Base-by-base conservation (phyloP, 495 filamentous ascomycete genomes). In the Astrothelium subdiscretum region DNA sequence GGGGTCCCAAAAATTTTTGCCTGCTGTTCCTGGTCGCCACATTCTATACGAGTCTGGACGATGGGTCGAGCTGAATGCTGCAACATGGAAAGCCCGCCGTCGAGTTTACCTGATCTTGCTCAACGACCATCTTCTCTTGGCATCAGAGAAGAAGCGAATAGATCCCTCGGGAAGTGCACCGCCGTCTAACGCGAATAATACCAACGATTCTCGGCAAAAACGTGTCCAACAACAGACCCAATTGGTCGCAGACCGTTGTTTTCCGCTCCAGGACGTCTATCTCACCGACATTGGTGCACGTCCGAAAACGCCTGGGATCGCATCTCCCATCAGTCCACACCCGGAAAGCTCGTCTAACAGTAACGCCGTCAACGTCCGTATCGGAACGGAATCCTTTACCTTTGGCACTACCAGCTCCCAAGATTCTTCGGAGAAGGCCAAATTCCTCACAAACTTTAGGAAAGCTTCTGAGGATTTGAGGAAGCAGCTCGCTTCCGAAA, bases 41-140 rank as follows among this genome's bases (percentile, higher is more conserved):
- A 88, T 99, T 44, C 82, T 97, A 8, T 80, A 91, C 63, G 91
- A 97, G 72, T 92, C 90, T 27, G 84, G 87, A 2, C 81, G 87
- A 59, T 99, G 94, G 94, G 86, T 96, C 40, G 91, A 99, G 77
- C 78, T 99, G 59, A 95, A 99, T 73, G 91, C 92, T 54, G 94
- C 94, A 18, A 99, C 94, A 0, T 97, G 94, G 86, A 96, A 95
- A 74, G 83, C 91, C 0, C 77, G 88, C 58, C 79, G 91, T 20
- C 81, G 90, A 18, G 89, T 96, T 68, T 89, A 94, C 68, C 83
- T 97, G 32, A 87, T 97, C 44, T 76, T 99, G 59, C 80, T 99
- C 4, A 99, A 99, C 70, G 94, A 99, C 68, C 92, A 99, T 70
- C 76, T 99, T 6, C 78, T 99, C 24, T 79, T 99, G 42, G 94